phyloP scores from a whole-genome alignment of 495 filamentous ascomycete genomes.

The Parmelia sp. region DNA sequence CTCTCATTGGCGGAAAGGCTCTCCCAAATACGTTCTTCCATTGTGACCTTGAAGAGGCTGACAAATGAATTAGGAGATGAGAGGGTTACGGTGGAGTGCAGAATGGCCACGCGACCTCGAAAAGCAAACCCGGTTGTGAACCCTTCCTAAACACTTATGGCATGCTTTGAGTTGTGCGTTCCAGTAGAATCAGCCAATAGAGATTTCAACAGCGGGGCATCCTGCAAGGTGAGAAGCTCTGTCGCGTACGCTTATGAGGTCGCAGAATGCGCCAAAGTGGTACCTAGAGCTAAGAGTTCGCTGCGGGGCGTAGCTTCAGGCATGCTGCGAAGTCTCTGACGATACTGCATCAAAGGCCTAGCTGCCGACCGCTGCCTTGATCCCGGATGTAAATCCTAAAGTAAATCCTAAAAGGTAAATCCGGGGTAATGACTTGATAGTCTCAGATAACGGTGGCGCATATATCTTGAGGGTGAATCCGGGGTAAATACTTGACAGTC shows the following conservation, averaged over 20 bases:
- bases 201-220: background rate
- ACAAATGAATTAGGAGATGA: background rate
- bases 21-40: slow-evolving; percentile 2
- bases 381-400: background rate
- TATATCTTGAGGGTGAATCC: background rate
- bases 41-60: background rate
- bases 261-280: slow-evolving; percentile 5
- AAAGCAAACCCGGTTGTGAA: background rate
- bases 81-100: background rate
- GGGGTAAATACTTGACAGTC: background rate
- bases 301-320: background rate
- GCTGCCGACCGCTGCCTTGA: background rate
- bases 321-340: background rate
- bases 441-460: background rate
- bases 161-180: background rate
- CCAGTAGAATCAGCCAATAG: background rate
- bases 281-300: background rate
- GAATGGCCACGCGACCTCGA: background rate
- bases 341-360: background rate
- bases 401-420: background rate
- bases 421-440: background rate
- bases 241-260: slow-evolving; percentile 8
- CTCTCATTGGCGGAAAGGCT: background rate
- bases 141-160: background rate
- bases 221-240: background rate